Percentiles rank a stretch among this genome's conserved stretches.
Evolutionary conservation across 2,329 filamentous ascomycete species (phyloP).

Genomic region (Exophiala bonariae): DNA sequence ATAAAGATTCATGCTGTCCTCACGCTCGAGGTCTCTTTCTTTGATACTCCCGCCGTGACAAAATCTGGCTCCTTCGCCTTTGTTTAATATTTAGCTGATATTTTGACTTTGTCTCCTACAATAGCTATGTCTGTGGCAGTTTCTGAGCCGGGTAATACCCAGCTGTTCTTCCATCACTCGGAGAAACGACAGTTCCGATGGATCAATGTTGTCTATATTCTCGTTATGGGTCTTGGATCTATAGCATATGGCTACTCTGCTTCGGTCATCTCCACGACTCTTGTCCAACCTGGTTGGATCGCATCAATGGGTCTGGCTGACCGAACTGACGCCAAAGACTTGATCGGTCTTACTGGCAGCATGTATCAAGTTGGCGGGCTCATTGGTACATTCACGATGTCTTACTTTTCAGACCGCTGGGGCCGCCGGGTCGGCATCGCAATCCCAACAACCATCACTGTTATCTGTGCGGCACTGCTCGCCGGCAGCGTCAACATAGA

Average conservation of each 20-base stretch:
- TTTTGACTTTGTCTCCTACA: no score
- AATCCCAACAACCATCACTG: not conserved
- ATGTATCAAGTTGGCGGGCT: slow-evolving; percentile 44
- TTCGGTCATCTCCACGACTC: slow-evolving; percentile 13
- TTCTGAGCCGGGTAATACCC: no score
- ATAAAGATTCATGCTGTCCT: no score
- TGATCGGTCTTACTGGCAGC: slow-evolving; percentile 39
- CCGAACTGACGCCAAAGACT: slow-evolving; percentile 38
- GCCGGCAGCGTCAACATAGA: slow-evolving; percentile 13
- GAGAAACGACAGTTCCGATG: slow-evolving; percentile 8
- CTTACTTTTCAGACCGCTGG: slow-evolving; percentile 29
- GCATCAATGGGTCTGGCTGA: slow-evolving; percentile 40
- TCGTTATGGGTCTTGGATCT: slow-evolving; percentile 17
- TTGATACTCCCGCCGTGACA: no score
- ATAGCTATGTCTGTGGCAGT: no score
- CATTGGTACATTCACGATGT: slow-evolving; percentile 28
- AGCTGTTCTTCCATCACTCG: slow-evolving; percentile 1
- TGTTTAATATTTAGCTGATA: no score
- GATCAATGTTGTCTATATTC: slow-evolving; percentile 18
- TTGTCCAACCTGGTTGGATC: slow-evolving; percentile 44
- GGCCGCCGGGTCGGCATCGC: slow-evolving; percentile 37
- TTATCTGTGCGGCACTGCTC: slow-evolving; percentile 9
- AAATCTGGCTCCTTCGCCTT: no score
- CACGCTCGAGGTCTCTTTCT: no score
- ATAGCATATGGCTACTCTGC: slow-evolving; percentile 20